Evolutionary conservation across 2,329 filamentous ascomycete genomes (phyloP).

Genomic region (Magnaporthiopsis poae): DNA sequence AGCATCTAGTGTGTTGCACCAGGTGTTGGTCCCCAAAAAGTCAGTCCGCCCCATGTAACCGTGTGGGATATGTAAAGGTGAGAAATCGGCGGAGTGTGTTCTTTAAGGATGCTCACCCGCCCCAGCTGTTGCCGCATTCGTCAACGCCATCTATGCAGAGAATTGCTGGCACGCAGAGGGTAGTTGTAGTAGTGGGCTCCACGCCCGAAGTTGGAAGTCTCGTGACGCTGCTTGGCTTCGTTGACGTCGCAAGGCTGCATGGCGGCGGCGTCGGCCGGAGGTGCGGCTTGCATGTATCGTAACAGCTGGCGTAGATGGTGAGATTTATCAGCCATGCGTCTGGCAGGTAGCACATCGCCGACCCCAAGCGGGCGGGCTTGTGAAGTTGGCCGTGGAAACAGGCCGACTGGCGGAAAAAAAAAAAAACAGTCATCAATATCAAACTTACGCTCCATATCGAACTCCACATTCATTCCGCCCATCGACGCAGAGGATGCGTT

Average conservation of each 20-base stretch:
- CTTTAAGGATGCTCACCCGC: background rate
- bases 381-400: too few species aligned
- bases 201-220: background rate
- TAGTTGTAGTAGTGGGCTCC: background rate
- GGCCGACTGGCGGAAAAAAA: background rate
- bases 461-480: constrained; percentile 1
- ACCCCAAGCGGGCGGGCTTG: too few species aligned
- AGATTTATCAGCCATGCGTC: background rate
- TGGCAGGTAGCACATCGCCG: background rate
- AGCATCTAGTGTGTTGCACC: background rate
- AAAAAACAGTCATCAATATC: background rate
- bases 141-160: constrained; percentile 1
- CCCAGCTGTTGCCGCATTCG: constrained; percentile 1
- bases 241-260: background rate
- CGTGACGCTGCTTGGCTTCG: background rate
- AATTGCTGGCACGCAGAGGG: background rate
- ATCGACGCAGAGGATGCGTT: background rate
- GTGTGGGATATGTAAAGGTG: too few species aligned
- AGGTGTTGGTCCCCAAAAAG: background rate
- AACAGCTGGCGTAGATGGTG: background rate
- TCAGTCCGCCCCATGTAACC: background rate
- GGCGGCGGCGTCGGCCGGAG: background rate
- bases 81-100: background rate
- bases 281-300: background rate
- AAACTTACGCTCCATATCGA: constrained; percentile 2